Percentiles rank a stretch among this genome's conserved stretches.
phyloP scores from a whole-genome alignment of 2,329 filamentous ascomycete species.

The Fusarium ambrosium region DNA sequence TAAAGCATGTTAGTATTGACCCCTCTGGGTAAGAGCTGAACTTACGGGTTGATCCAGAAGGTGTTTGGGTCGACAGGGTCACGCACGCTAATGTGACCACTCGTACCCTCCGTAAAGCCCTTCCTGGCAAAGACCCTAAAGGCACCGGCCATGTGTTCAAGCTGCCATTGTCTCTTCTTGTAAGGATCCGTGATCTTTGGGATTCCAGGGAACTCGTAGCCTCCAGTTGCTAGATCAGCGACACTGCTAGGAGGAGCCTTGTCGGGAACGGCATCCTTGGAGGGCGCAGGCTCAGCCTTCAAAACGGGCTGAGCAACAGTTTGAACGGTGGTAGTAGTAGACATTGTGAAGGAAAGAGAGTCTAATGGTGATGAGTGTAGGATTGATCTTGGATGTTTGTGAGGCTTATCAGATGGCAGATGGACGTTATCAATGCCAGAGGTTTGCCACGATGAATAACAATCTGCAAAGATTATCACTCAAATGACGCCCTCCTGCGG shows the following conservation, averaged over 20 bases:
- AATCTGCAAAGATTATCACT: neutral
- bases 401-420: neutral
- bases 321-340: slow-evolving; percentile 3
- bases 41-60: slow-evolving; percentile 74
- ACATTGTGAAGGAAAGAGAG: neutral
- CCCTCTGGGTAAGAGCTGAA: neutral
- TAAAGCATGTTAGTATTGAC: neutral
- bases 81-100: slow-evolving; percentile 72
- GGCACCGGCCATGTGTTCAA: slow-evolving; percentile 58
- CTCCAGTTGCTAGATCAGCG: slow-evolving; percentile 33
- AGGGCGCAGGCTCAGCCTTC: neutral
- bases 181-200: slow-evolving; percentile 66
- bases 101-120: slow-evolving; percentile 70
- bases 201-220: slow-evolving; percentile 60
- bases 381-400: neutral
- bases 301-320: neutral
- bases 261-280: neutral
- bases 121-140: slow-evolving; percentile 61
- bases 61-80: slow-evolving; percentile 69
- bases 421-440: neutral
- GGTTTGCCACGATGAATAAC: neutral
- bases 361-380: neutral
- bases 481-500: neutral
- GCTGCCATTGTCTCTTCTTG: slow-evolving; percentile 48
- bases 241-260: neutral